phyloP scores from a whole-genome alignment of 2,329 filamentous ascomycete species.

The Byssothecium circinans region DNA sequence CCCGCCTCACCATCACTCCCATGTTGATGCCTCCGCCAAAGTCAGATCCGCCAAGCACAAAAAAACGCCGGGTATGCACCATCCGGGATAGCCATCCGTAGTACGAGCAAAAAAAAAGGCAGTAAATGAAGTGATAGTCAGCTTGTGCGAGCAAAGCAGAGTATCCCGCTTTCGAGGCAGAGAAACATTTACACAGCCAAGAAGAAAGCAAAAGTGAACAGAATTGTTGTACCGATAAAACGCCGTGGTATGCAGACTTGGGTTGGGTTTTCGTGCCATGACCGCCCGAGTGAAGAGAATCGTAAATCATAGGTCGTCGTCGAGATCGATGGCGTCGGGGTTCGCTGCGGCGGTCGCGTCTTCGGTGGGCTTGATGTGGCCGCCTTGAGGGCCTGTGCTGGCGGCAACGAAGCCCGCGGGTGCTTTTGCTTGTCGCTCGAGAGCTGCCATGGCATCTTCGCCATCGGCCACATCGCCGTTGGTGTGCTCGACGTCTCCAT shows the following conservation, averaged over 20 bases:
- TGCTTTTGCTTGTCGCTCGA: slow-evolving; percentile 86
- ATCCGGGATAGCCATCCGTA: neutral
- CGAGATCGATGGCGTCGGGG: slow-evolving; percentile 82
- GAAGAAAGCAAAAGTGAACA: slow-evolving; percentile 9
- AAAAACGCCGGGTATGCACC: neutral
- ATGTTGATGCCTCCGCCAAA: neutral
- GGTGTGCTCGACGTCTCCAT: slow-evolving; percentile 49
- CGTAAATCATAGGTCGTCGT: slow-evolving; percentile 53
- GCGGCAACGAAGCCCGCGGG: slow-evolving; percentile 90
- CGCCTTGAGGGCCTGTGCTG: slow-evolving; percentile 70
- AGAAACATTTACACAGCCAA: slow-evolving; percentile 7
- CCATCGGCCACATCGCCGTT: slow-evolving; percentile 54
- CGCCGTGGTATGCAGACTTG: slow-evolving; percentile 24
- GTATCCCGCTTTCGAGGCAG: slow-evolving; percentile 1
- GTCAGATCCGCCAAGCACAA: neutral
- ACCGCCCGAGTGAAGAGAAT: slow-evolving; percentile 5
- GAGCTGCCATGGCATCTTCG: slow-evolving; percentile 82
- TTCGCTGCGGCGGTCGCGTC: slow-evolving; percentile 60
- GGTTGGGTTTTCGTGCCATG: neutral
- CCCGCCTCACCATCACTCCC: neutral
- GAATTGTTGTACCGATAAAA: slow-evolving; percentile 13
- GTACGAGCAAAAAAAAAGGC: neutral
- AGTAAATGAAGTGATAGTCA: neutral
- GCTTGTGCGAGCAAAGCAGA: neutral
- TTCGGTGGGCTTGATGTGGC: slow-evolving; percentile 53